A percentile compares a stretch with the other conserved stretches of the same genome.
These are phyloP conservation scores for Blastobotrys capitulatus DNA, from an alignment of 1,139 yeast species.

Conservation along the genomic window DNA sequence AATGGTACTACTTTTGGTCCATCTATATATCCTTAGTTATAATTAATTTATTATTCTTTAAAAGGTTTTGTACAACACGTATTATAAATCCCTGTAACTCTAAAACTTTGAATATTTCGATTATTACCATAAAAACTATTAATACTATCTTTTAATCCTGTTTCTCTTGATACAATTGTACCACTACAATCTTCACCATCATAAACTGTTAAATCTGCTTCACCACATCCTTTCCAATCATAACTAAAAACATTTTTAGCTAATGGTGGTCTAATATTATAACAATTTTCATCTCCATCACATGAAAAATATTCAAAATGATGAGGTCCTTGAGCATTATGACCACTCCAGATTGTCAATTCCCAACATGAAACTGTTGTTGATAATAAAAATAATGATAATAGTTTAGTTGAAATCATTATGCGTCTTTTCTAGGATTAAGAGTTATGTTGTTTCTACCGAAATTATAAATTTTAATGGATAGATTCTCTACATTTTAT, in stretches of 20 bases:
- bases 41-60: not conserved
- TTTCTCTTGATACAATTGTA: not conserved
- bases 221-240: constrained; percentile 2
- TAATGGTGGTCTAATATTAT: not conserved
- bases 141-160: not conserved
- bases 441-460: too few species aligned
- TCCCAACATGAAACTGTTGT: too few species aligned
- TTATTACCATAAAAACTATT: not conserved
- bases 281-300: constrained; percentile 2
- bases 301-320: not conserved
- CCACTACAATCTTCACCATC: constrained; percentile 3
- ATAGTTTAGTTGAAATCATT: too few species aligned
- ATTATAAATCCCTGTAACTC: too few species aligned
- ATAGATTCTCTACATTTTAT: too few species aligned
- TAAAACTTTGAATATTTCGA: not conserved
- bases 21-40: not conserved
- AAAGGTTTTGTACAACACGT: too few species aligned
- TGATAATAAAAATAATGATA: too few species aligned
- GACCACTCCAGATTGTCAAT: too few species aligned
- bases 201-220: not conserved
- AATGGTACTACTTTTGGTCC: not conserved
- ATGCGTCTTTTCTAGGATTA: too few species aligned
- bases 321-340: constrained; percentile 1
- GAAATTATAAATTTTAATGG: too few species aligned
- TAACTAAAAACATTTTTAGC: not conserved